Evolutionary conservation across 225 moss, liverwort and hornwort genomes (phyloP).

Genomic region (Anthoceros angustus): DNA sequence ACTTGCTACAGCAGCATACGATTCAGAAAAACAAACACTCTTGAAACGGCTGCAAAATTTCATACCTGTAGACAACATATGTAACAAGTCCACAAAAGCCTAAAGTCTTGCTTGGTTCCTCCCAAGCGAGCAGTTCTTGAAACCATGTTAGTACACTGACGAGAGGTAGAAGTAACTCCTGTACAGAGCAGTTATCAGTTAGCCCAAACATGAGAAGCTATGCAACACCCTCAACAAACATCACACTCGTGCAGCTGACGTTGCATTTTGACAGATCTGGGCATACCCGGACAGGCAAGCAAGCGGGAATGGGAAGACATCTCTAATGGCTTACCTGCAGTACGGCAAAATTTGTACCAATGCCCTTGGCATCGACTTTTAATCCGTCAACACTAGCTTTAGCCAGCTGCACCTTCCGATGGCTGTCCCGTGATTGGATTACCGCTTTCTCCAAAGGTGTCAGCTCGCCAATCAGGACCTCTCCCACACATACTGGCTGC

Average conservation of each 20-base stretch:
- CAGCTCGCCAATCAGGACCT: constrained; percentile 66
- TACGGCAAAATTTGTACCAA: constrained; percentile 82
- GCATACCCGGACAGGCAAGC: neutral
- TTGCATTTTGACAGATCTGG: neutral
- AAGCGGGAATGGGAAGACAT: neutral
- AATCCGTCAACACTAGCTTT: constrained; percentile 78
- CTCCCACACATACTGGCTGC: constrained; percentile 55
- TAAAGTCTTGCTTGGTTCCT: constrained; percentile 59
- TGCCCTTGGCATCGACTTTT: constrained; percentile 60
- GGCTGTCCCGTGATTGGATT: constrained; percentile 61
- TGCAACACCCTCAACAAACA: neutral
- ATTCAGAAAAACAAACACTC: neutral
- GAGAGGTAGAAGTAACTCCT: constrained; percentile 73
- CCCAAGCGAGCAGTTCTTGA: constrained; percentile 51
- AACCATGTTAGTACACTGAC: constrained; percentile 36
- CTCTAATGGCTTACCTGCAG: constrained; percentile 49
- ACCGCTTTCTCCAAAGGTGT: constrained; percentile 89
- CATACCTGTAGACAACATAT: constrained; percentile 78
- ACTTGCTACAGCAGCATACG: neutral
- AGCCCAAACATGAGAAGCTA: neutral
- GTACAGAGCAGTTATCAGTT: constrained; percentile 5
- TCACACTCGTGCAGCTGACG: neutral
- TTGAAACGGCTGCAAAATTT: constrained; percentile 1
- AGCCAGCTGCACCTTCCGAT: constrained; percentile 68
- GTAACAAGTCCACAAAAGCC: constrained; percentile 41